Conservation (phyloP, 2,329 filamentous ascomycete species). For the Ramularia endophylla region DNA sequence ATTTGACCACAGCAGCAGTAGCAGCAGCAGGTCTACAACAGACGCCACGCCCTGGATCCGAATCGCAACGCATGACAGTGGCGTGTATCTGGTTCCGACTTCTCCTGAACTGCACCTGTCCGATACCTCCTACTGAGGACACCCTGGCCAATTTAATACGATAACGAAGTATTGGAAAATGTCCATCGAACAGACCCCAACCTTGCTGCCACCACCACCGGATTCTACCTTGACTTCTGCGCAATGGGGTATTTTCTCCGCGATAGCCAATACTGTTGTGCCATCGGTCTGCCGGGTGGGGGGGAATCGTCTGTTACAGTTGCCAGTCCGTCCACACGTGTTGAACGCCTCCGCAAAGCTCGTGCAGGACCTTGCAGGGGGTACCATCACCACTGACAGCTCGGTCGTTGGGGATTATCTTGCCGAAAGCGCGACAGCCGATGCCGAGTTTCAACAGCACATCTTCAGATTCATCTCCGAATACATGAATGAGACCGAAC, state of each 20-base stretch:
- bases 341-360: conserved; percentile 48
- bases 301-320: conserved; percentile 23
- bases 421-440: conserved; percentile 34
- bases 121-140: no score
- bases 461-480: conserved; percentile 45
- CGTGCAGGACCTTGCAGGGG: conserved; percentile 26
- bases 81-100: no score
- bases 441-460: conserved; percentile 49
- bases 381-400: conserved; percentile 36
- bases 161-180: conserved; percentile 4
- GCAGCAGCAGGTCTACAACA: no score
- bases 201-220: conserved; percentile 34
- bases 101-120: no score
- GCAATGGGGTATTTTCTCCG: conserved; percentile 55
- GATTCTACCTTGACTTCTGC: conserved; percentile 45
- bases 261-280: conserved; percentile 53
- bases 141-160: no score
- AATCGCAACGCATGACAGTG: no score
- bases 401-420: conserved; percentile 26
- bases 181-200: conserved; percentile 14
- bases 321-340: conserved; percentile 19
- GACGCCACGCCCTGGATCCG: no score
- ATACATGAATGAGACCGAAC: conserved; percentile 44
- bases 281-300: conserved; percentile 34
- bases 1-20: no score